phyloP scores from a whole-genome alignment of 2,329 filamentous ascomycete genomes.

The Cladosporium phlei region DNA sequence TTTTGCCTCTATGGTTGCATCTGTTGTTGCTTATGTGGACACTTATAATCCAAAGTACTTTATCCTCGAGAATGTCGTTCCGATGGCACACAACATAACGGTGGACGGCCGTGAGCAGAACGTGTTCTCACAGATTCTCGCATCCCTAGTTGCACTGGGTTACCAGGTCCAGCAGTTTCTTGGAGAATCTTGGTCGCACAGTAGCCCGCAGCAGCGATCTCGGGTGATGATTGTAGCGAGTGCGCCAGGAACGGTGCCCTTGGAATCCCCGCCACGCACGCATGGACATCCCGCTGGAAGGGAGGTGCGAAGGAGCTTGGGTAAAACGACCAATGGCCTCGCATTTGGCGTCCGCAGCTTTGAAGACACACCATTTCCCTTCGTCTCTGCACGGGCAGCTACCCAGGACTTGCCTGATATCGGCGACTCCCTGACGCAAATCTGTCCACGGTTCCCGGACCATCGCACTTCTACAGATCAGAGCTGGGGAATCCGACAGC shows the following conservation, averaged over 20 bases:
- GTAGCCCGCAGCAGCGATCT: constrained; percentile 60
- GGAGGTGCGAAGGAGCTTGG: constrained; percentile 42
- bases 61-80: constrained; percentile 70
- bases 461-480: constrained; percentile 53
- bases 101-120: constrained; percentile 46
- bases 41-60: constrained; percentile 71
- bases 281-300: constrained; percentile 54
- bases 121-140: constrained; percentile 68
- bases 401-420: constrained; percentile 59
- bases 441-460: constrained; percentile 63
- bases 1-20: constrained; percentile 73
- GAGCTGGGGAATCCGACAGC: constrained; percentile 37
- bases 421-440: constrained; percentile 55
- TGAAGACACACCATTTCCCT: constrained; percentile 56
- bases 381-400: constrained; percentile 50
- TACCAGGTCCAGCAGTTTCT: constrained; percentile 68
- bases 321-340: constrained; percentile 56
- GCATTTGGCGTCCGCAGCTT: constrained; percentile 52
- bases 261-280: constrained; percentile 53
- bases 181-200: constrained; percentile 65
- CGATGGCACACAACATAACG: constrained; percentile 47
- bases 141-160: constrained; percentile 67
- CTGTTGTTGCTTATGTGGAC: constrained; percentile 70
- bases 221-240: constrained; percentile 69
- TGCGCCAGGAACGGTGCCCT: constrained; percentile 58